phyloP scores from a whole-genome alignment of 768 basidiomycete species.

The Psilocybe sp. region DNA sequence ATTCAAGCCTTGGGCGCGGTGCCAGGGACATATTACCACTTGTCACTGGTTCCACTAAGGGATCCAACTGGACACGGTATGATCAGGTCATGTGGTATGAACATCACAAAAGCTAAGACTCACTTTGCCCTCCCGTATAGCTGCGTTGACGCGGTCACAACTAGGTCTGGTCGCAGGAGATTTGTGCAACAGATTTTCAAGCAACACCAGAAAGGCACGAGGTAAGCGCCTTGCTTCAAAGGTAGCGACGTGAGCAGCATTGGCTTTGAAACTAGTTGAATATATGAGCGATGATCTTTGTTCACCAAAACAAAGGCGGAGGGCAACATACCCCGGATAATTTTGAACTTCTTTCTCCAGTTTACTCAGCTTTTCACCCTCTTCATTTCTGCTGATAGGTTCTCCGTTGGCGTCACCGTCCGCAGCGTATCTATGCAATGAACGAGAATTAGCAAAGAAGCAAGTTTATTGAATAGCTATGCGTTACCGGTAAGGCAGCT shows the following conservation, averaged over 20 bases:
- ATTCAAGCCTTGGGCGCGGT: slow-evolving; percentile 8
- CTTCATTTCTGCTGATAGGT: slow-evolving; percentile 36
- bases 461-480: neutral
- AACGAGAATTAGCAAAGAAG: neutral
- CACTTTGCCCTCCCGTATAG: slow-evolving; percentile 71
- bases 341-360: slow-evolving; percentile 70
- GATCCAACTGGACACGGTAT: slow-evolving; percentile 18
- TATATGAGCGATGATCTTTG: neutral
- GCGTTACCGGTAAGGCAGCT: slow-evolving; percentile 72
- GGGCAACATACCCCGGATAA: slow-evolving; percentile 65
- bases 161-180: slow-evolving; percentile 61
- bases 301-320: neutral
- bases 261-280: slow-evolving; percentile 47
- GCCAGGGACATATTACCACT: slow-evolving; percentile 13
- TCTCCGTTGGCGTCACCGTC: slow-evolving; percentile 51
- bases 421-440: slow-evolving; percentile 48
- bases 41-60: slow-evolving; percentile 8
- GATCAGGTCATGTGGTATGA: neutral
- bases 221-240: slow-evolving; percentile 77
- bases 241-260: slow-evolving; percentile 42
- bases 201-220: slow-evolving; percentile 62
- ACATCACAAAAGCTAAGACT: slow-evolving; percentile 18
- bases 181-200: slow-evolving; percentile 70
- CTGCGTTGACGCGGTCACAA: slow-evolving; percentile 67
- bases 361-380: slow-evolving; percentile 60